Evolutionary conservation across 176 grass and related monocot genomes (phyloP).

Genomic region (Lolium rigidum): DNA sequence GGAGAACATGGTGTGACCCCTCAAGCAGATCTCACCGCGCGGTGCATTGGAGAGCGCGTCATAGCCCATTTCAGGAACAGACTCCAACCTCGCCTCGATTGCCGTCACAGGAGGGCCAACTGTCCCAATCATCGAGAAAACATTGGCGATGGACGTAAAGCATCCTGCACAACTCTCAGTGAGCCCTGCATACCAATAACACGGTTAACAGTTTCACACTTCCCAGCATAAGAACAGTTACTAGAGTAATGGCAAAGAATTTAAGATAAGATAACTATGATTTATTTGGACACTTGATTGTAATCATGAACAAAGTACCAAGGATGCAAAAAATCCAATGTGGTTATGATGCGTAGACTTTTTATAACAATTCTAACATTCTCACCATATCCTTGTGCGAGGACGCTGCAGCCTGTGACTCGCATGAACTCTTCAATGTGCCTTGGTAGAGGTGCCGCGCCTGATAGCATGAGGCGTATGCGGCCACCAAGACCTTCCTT

Average conservation of each 20-base stretch:
- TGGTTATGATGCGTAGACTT: background rate
- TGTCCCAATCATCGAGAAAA: slow-evolving; percentile 82
- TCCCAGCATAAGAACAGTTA: background rate
- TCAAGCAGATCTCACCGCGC: slow-evolving; percentile 93
- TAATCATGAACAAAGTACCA: background rate
- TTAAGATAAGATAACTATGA: background rate
- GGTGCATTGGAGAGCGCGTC: slow-evolving; percentile 64
- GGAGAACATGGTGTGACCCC: slow-evolving; percentile 78
- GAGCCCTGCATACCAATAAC: slow-evolving; percentile 63
- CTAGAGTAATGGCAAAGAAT: background rate
- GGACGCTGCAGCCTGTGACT: slow-evolving; percentile 71
- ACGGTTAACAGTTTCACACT: background rate
- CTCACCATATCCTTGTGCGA: slow-evolving; percentile 98
- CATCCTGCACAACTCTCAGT: slow-evolving; percentile 89
- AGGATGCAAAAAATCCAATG: slow-evolving; percentile 23
- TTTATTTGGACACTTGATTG: background rate
- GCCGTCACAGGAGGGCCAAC: slow-evolving; percentile 80
- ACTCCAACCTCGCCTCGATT: slow-evolving; percentile 77
- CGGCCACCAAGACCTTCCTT: slow-evolving; percentile 81
- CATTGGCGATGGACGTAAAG: slow-evolving; percentile 87
- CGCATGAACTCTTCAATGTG: slow-evolving; percentile 83
- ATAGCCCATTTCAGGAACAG: slow-evolving; percentile 87
- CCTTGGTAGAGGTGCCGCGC: slow-evolving; percentile 83
- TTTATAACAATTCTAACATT: background rate
- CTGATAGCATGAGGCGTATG: slow-evolving; percentile 80